Evolutionary conservation across 495 filamentous ascomycete genomes (phyloP).

Genomic region (Hypoxylon lenormandii): DNA sequence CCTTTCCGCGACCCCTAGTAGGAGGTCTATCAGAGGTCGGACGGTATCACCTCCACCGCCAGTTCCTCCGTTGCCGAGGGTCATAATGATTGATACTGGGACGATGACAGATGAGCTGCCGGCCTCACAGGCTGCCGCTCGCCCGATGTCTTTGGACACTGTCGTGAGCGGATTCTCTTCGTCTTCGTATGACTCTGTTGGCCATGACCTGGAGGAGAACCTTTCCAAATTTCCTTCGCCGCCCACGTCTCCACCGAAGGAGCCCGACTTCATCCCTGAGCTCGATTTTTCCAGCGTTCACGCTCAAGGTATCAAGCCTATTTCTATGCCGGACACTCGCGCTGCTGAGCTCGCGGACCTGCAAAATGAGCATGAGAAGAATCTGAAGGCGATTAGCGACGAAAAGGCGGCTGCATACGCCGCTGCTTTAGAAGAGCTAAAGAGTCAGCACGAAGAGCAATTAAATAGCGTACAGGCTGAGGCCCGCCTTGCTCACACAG

Average conservation of each 20-base stretch:
- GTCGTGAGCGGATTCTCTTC: conserved; percentile 46
- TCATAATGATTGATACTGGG: conserved; percentile 79
- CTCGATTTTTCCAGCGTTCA: conserved; percentile 51
- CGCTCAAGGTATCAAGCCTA: conserved; percentile 53
- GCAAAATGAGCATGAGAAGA: conserved; percentile 60
- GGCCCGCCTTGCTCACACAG: conserved; percentile 53
- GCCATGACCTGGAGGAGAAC: conserved; percentile 59
- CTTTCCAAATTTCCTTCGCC: conserved; percentile 62
- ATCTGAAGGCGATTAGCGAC: conserved; percentile 58
- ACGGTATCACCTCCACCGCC: conserved; percentile 66
- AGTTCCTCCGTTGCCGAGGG: conserved; percentile 64
- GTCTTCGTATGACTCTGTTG: conserved; percentile 56
- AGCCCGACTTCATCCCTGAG: conserved; percentile 32
- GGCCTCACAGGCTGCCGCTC: conserved; percentile 10
- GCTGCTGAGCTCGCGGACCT: conserved; percentile 42
- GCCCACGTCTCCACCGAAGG: conserved; percentile 52
- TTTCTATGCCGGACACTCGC: conserved; percentile 45
- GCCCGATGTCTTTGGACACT: conserved; percentile 57
- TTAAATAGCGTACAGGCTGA: conserved; percentile 53
- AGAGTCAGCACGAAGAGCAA: conserved; percentile 59
- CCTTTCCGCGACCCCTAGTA: conserved; percentile 57
- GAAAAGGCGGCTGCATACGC: conserved; percentile 61
- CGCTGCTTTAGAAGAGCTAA: conserved; percentile 59
- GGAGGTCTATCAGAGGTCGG: conserved; percentile 60
- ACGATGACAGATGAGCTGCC: conserved; percentile 84